These are phyloP conservation scores for Diaporthe helianthi DNA, from an alignment of 2,329 filamentous ascomycete species.

Conservation along the genomic window DNA sequence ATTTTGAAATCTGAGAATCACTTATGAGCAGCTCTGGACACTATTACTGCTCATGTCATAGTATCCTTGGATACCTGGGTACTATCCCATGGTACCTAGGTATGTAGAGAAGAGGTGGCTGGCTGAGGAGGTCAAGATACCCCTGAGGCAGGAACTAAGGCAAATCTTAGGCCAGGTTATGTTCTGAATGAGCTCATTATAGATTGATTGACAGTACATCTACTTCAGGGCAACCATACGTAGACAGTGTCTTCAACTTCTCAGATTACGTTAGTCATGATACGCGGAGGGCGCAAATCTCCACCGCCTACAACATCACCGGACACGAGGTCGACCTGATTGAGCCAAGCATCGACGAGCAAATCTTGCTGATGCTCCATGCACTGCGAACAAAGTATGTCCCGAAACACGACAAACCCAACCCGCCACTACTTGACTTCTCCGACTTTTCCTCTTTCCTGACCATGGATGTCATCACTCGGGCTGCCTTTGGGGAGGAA, in stretches of 20 bases:
- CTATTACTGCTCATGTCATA: neutral
- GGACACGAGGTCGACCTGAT: constrained; percentile 41
- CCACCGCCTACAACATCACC: constrained; percentile 36
- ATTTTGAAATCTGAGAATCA: neutral
- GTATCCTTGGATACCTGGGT: no score
- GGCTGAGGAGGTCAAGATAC: neutral
- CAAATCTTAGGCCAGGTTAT: no score
- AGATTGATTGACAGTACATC: neutral
- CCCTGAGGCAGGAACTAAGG: neutral
- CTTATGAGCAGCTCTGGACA: neutral
- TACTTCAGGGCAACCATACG: constrained; percentile 15
- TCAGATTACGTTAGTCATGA: constrained; percentile 40
- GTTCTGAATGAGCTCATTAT: neutral
- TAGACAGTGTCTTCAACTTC: constrained; percentile 22
- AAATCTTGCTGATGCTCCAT: constrained; percentile 15
- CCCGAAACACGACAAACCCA: neutral
- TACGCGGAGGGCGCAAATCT: constrained; percentile 39
- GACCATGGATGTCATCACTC: constrained; percentile 58
- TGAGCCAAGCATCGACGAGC: constrained; percentile 37
- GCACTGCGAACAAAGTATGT: constrained; percentile 15
- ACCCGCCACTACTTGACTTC: constrained; percentile 49
- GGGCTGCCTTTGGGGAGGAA: constrained; percentile 53
- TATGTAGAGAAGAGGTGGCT: neutral
- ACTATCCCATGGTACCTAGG: no score
- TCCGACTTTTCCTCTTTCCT: constrained; percentile 54